Evolutionary conservation across 129 eudicot genomes (phyloP), one percentile per base, ranked within the genome.

Genomic region (Chrysanthemum makinoi): DNA sequence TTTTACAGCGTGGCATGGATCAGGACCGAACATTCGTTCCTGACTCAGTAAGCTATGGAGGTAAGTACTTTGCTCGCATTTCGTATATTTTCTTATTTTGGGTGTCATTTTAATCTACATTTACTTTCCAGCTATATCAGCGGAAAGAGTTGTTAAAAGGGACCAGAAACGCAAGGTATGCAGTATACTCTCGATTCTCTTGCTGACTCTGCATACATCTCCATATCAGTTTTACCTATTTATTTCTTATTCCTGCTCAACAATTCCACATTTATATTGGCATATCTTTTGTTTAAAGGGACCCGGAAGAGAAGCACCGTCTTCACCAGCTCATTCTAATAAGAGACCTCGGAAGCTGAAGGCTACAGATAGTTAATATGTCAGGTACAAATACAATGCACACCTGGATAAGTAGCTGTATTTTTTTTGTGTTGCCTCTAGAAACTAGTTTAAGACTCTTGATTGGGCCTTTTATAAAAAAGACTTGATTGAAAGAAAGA

Each of bases 101-200:
- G 63, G 3, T 6, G 6, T 11, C 13, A 6, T 53, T 20, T 30
- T 4, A 16, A 65, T 56, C 28, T 20, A 48, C 33, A 10, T 72
- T 77, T 57, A 12, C 13, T 50, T 74, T 75, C 47, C 49, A 76
- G 83, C 66, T 30, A 50, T 82, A 79, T 73, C 88, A 89, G 96
- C 90, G 68, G 98, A 93, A 65, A 79, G 95, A 76, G 78, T 80
- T n/a, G 95, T 71, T 51, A 94, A 89, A 81, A 82, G 79, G 87
- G 98, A 94, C 55, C 98, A 85, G 79, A 94, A 89, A 78, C 91
- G 98, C 68, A 94, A 94, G 96, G 98, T 89, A 82, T 58, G 52
- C 28, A 24, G 55, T 58, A 60, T 66, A 50, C 62, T 65, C 11
- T 39, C 28, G 26, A 60, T 59, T 39, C 62, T 65, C 11, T 39